Percentiles rank a stretch among this genome's conserved stretches.
Conservation (phyloP, 768 basidiomycete species). For the Ramaria sp. region DNA sequence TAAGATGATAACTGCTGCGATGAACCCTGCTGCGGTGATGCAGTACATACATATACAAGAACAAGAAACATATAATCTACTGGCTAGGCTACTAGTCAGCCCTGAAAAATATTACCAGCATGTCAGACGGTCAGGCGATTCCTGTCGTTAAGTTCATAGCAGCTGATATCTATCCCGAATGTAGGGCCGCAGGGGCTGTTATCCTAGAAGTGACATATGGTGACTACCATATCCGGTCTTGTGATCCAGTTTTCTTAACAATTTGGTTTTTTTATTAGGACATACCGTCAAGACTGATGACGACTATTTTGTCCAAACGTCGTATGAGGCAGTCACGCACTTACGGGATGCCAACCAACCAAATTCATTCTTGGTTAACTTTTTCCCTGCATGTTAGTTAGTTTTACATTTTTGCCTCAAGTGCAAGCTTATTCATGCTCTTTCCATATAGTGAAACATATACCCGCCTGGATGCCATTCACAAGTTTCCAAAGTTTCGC, state of each 20-base stretch:
- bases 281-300: constrained; percentile 14
- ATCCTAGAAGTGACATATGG: background rate
- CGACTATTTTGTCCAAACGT: constrained; percentile 37
- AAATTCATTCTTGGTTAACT: constrained; percentile 41
- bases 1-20: background rate
- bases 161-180: no score
- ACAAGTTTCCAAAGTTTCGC: constrained; percentile 24
- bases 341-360: constrained; percentile 40
- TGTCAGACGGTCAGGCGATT: no score
- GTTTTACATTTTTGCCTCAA: background rate
- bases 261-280: background rate
- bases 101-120: constrained; percentile 1
- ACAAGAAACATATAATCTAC: background rate
- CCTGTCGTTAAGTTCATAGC: no score
- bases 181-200: constrained; percentile 6
- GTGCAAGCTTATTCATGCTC: no score
- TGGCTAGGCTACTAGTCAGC: background rate
- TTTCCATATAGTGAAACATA: constrained; percentile 20
- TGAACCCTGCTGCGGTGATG: background rate
- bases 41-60: background rate
- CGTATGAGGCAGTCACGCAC: constrained; percentile 39
- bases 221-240: background rate
- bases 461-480: constrained; percentile 31
- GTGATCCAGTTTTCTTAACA: background rate
- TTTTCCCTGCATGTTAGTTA: constrained; percentile 31